Percentiles rank a stretch among this genome's conserved stretches.
Evolutionary conservation across 1,284 basidiomycete genomes (phyloP).

Genomic region (Schizophyllum commune): DNA sequence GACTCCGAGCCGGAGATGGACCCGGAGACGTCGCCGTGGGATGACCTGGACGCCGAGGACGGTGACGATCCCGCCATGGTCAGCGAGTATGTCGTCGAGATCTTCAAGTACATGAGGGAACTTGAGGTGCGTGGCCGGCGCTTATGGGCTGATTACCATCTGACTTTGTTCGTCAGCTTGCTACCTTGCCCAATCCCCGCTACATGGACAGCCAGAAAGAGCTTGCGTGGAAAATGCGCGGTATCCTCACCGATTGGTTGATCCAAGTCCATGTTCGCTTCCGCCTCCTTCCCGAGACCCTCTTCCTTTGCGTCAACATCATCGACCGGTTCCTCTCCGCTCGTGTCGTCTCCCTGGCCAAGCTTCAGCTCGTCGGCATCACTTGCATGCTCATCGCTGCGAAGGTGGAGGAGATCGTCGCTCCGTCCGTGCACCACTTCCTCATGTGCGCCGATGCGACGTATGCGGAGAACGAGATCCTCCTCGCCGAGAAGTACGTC

Average conservation of each 20-base stretch:
- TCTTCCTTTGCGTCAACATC: constrained; percentile 88
- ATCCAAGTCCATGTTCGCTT: constrained; percentile 89
- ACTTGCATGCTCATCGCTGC: constrained; percentile 86
- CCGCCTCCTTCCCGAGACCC: constrained; percentile 85
- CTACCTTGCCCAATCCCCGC: constrained; percentile 69
- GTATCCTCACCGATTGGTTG: constrained; percentile 89
- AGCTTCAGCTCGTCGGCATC: constrained; percentile 88
- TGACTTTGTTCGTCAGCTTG: constrained; percentile 35
- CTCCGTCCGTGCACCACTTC: constrained; percentile 81
- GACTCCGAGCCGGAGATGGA: constrained; percentile 19
- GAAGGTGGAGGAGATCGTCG: constrained; percentile 92
- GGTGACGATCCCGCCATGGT: constrained; percentile 34
- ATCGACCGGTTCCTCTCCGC: constrained; percentile 89
- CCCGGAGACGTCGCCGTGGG: constrained; percentile 24
- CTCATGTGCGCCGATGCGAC: constrained; percentile 79
- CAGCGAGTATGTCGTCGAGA: constrained; percentile 31
- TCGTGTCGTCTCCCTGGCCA: constrained; percentile 80
- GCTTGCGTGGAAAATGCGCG: constrained; percentile 86
- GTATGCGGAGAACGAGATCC: constrained; percentile 77
- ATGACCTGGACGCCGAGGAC: constrained; percentile 34
- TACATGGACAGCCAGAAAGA: constrained; percentile 84
- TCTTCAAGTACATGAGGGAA: constrained; percentile 31
- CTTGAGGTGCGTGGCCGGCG: constrained; percentile 31
- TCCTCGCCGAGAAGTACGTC: constrained; percentile 87
- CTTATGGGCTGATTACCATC: constrained; percentile 1